phyloP scores from a whole-genome alignment of 306 rosid species.

The Quercus alba region DNA sequence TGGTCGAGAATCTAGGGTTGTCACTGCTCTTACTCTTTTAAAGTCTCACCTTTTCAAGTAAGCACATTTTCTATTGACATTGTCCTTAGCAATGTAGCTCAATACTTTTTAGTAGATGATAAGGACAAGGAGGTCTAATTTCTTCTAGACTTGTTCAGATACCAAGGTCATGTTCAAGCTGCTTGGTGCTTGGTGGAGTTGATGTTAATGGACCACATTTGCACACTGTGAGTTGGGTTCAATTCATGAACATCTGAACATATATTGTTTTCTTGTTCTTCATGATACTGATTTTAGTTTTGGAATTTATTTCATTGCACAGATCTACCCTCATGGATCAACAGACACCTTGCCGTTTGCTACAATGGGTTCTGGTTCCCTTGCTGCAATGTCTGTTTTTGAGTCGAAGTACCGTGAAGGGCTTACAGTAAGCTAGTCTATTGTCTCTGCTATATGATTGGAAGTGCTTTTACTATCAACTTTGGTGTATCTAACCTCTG shows the following conservation, averaged over 20 bases:
- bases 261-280: not conserved
- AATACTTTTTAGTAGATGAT: not conserved
- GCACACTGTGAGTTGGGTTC: constrained; percentile 42
- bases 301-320: constrained; percentile 13
- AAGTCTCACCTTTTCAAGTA: constrained; percentile 56
- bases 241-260: not conserved
- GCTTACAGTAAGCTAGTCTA: constrained; percentile 39
- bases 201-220: constrained; percentile 92
- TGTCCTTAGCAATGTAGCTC: not conserved
- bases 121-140: constrained; percentile 3
- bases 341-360: constrained; percentile 69
- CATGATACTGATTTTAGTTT: not conserved
- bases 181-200: constrained; percentile 98
- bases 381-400: constrained; percentile 57
- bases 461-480: not conserved
- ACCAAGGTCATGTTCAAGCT: constrained; percentile 81
- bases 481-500: not conserved
- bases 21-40: constrained; percentile 49
- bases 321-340: constrained; percentile 93
- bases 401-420: constrained; percentile 55
- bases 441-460: not conserved
- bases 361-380: constrained; percentile 64
- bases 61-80: not conserved
- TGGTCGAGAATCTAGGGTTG: constrained; percentile 51
- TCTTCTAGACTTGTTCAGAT: constrained; percentile 38